Evolutionary conservation across 805 yeast species (phyloP), one percentile per base, ranked within the genome.

Genomic region (Cyberlindnera euphorbiiphila): DNA sequence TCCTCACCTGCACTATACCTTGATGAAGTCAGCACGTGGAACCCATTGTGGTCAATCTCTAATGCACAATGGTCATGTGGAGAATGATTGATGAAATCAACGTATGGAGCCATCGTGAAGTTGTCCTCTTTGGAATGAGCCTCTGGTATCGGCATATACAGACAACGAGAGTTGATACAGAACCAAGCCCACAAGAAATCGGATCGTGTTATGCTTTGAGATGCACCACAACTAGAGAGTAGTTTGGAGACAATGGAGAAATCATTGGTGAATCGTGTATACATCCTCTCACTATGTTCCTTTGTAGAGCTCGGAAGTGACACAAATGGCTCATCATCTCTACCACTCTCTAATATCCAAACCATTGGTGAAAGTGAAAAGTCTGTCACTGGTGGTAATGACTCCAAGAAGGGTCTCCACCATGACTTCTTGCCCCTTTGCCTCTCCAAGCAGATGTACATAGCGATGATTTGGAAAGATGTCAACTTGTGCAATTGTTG

Each of bases 51-150:
- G 14, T 69, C 65, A 25, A 71, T 68, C 44, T 68, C 54, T 35
- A 81, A 69, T 16, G 59, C 63, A 45, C 86, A 76, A 44, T 76
- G 79, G 28, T 69, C 73, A 4, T 54, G 53, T 4, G 60, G 47
- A 11, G 66, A 50, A 59, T 91, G 98, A 60, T 91, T 93, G 35
- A 91, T 64, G 56, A 85, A 84, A 62, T 91, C 98, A 17, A 89
- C 88, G 45, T 68, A 81, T 0, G 98, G 98, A 0, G 91, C 97
- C 75, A 91, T 64, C 2, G 98, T 86, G 64, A 91, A 80, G 56
- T 85, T 82, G 47, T 82, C 86, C 18, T 64, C 72, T 3, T 56
- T 54, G 13, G 66, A 62, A 39, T 71, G 69, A 24, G 72, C 69
- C 32, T 72, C 68, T 1, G 84, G 79, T 2, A 85, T 60, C 4